phyloP scores from a whole-genome alignment of 2,329 filamentous ascomycete species.

The Anisogramma anomala region DNA sequence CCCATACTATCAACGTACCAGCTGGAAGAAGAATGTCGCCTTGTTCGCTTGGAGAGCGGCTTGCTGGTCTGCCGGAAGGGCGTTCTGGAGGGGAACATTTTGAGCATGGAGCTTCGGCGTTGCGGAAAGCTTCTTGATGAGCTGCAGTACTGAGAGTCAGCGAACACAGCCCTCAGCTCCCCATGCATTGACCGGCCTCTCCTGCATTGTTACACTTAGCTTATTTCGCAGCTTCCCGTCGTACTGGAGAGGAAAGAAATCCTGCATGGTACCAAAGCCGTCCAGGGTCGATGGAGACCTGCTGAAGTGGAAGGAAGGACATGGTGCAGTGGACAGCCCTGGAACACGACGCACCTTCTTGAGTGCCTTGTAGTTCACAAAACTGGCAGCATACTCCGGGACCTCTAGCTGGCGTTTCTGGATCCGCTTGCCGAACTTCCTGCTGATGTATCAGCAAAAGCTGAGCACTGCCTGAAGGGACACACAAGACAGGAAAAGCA shows the following conservation, averaged over 20 bases:
- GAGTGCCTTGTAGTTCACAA: constrained; percentile 97
- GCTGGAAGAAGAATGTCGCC: constrained; percentile 95
- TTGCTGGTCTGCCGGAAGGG: constrained; percentile 59
- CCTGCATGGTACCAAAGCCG: no score
- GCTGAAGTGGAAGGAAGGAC: no score
- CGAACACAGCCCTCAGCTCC: constrained; percentile 8
- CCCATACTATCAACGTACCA: constrained; percentile 45
- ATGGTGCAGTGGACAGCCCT: not conserved
- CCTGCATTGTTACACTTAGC: not conserved
- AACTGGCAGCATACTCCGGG: constrained; percentile 96
- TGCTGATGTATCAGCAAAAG: constrained; percentile 29
- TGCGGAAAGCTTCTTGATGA: constrained; percentile 95
- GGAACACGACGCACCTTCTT: constrained; percentile 64
- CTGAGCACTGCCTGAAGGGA: not conserved
- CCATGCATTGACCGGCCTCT: not conserved
- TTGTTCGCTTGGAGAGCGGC: constrained; percentile 89
- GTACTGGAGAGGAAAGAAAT: not conserved
- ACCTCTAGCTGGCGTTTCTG: constrained; percentile 98
- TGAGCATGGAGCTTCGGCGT: constrained; percentile 75
- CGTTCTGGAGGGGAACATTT: constrained; percentile 44
- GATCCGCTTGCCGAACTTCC: constrained; percentile 99
- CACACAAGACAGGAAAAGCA: not conserved
- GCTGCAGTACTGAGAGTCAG: constrained; percentile 42
- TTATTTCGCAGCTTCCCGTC: not conserved
- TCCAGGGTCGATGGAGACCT: no score